A percentile compares a stretch with the other conserved stretches of the same genome.
These are phyloP conservation scores for Nectriaceae sp. DNA, from an alignment of 2,329 filamentous ascomycete genomes.

Conservation along the genomic window DNA sequence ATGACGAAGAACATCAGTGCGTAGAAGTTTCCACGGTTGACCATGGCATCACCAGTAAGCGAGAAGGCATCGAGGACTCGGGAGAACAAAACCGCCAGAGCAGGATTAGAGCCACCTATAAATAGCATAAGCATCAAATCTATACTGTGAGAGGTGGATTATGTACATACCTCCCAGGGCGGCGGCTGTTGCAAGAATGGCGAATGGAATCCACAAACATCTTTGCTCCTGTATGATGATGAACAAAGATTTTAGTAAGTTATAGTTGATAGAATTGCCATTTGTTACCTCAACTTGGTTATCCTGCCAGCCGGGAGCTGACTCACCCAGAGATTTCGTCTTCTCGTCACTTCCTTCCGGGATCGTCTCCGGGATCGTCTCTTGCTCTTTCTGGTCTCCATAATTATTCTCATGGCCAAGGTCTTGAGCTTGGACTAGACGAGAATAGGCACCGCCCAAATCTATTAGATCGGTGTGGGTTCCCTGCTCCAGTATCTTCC, in stretches of 20 bases:
- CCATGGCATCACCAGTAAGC: constrained; percentile 9
- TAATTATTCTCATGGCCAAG: background rate
- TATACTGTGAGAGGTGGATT: background rate
- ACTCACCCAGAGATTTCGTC: background rate
- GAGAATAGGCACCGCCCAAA: constrained; percentile 15
- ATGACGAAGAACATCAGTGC: constrained; percentile 33
- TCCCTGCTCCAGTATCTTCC: constrained; percentile 24
- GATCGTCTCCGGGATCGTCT: background rate
- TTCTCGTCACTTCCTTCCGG: background rate
- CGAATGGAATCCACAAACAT: constrained; percentile 9
- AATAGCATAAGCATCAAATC: background rate
- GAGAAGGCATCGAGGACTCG: constrained; percentile 31
- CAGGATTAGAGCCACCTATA: constrained; percentile 32
- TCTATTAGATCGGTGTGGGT: constrained; percentile 19
- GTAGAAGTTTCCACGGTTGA: constrained; percentile 40
- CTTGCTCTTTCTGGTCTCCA: constrained; percentile 1
- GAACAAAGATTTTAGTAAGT: constrained; percentile 11
- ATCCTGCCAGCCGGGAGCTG: background rate
- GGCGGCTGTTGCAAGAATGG: background rate
- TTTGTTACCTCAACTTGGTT: background rate
- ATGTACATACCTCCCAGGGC: constrained; percentile 3
- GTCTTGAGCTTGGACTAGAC: constrained; percentile 22
- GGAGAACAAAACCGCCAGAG: constrained; percentile 34
- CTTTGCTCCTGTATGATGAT: constrained; percentile 17
- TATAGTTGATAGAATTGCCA: constrained; percentile 3